phyloP scores from a whole-genome alignment of 1,284 basidiomycete species.

The Malassezia restricta region DNA sequence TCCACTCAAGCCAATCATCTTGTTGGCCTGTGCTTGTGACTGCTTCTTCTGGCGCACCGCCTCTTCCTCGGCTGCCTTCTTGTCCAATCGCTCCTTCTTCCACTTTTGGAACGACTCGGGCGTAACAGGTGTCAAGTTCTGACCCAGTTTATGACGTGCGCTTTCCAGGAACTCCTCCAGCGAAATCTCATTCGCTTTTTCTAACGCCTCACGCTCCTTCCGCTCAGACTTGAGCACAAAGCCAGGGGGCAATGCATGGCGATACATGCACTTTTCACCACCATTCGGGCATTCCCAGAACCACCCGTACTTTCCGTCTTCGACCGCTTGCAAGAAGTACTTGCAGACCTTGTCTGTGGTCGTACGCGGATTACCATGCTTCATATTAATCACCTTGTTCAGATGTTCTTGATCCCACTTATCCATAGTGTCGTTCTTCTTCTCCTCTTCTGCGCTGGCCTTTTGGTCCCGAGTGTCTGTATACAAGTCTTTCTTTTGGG shows the following conservation, averaged over 20 bases:
- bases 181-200: slow-evolving; percentile 70
- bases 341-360: slow-evolving; percentile 94
- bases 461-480: slow-evolving; percentile 62
- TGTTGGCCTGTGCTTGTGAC: slow-evolving; percentile 70
- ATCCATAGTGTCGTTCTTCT: slow-evolving; percentile 84
- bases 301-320: slow-evolving; percentile 80
- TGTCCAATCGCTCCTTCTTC: slow-evolving; percentile 57
- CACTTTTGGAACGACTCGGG: slow-evolving; percentile 80
- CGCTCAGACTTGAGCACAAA: slow-evolving; percentile 71
- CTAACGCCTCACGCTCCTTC: slow-evolving; percentile 54
- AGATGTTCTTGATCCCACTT: slow-evolving; percentile 94
- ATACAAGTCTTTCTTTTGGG: slow-evolving; percentile 93
- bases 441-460: slow-evolving; percentile 31
- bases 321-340: slow-evolving; percentile 90
- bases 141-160: slow-evolving; percentile 63
- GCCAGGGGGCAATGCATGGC: slow-evolving; percentile 86
- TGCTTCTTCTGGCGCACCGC: slow-evolving; percentile 72
- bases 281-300: slow-evolving; percentile 57
- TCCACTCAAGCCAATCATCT: slow-evolving; percentile 84
- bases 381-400: slow-evolving; percentile 69
- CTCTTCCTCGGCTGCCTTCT: slow-evolving; percentile 78
- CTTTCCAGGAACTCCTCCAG: slow-evolving; percentile 96
- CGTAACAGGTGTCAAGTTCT: slow-evolving; percentile 82
- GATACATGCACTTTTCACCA: slow-evolving; percentile 74
- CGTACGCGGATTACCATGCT: slow-evolving; percentile 77